phyloP scores from a whole-genome alignment of 2,329 filamentous ascomycete species.

The Rutstroemia sp. region DNA sequence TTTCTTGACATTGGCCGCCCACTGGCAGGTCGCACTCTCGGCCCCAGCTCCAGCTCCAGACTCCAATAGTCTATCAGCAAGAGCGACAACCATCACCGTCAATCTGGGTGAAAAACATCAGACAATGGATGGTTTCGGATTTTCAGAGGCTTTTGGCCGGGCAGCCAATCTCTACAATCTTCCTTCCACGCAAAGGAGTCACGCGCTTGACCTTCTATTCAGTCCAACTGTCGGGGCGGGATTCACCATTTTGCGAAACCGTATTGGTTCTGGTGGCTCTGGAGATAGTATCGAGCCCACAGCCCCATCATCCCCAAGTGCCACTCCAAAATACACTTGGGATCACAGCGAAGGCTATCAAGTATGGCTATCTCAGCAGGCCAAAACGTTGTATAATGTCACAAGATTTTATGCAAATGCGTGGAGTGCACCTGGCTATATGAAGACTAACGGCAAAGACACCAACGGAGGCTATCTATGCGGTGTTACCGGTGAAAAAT shows the following conservation, averaged over 20 bases:
- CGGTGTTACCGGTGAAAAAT: no score
- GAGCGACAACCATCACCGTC: no score
- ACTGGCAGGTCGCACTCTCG: no score
- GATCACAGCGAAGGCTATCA: conserved; percentile 42
- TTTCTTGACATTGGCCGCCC: no score
- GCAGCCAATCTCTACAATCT: no score
- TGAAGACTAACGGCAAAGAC: conserved; percentile 40
- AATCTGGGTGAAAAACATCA: no score
- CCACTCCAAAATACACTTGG: conserved; percentile 37
- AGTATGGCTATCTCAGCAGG: conserved; percentile 24
- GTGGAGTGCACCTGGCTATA: conserved; percentile 43
- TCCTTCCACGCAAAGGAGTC: no score
- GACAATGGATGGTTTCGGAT: no score
- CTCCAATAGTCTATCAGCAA: no score
- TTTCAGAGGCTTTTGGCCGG: no score
- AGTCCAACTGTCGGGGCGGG: conserved; percentile 39
- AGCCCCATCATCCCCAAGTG: conserved; percentile 36
- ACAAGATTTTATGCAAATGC: conserved; percentile 37
- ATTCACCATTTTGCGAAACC: conserved; percentile 43
- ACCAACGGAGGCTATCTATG: not conserved
- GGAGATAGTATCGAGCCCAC: conserved; percentile 37
- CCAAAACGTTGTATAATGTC: conserved; percentile 35
- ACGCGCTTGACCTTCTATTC: conserved; percentile 37
- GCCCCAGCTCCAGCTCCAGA: no score
- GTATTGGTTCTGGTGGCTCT: conserved; percentile 34